These are phyloP conservation scores for Linnemannia exigua DNA, from an alignment of 192 early-diverging fungal genomes.

Conservation along the genomic window DNA sequence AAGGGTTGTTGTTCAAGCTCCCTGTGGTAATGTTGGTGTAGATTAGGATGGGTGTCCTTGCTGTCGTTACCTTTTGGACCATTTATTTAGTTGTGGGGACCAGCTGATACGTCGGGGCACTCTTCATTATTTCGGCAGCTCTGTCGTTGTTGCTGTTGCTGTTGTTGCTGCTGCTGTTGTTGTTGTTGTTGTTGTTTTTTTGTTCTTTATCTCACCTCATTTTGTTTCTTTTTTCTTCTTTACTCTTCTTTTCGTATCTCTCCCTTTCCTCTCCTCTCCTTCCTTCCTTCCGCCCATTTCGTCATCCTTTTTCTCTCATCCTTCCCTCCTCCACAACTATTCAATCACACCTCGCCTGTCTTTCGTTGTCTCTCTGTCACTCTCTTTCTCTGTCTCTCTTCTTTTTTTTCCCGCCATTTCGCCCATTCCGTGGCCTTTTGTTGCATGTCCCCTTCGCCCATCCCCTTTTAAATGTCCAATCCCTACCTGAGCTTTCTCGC, in stretches of 20 bases:
- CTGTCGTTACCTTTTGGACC: too few relatives aligned
- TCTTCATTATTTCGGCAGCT: not conserved
- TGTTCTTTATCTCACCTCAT: not conserved
- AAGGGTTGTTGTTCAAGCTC: too few relatives aligned
- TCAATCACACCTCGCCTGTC: not conserved
- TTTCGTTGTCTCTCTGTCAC: not conserved
- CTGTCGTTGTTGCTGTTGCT: not conserved
- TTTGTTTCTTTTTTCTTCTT: constrained; percentile 6
- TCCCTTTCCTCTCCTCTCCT: not conserved
- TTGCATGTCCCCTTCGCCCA: constrained; percentile 9
- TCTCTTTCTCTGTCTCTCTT: not conserved
- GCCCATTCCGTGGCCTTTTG: not conserved
- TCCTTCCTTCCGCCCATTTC: not conserved
- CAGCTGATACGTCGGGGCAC: not conserved
- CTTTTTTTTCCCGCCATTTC: constrained; percentile 11
- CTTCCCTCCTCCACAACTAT: not conserved
- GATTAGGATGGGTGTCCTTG: too few relatives aligned
- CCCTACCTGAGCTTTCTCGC: constrained; percentile 49
- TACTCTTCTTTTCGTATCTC: not conserved
- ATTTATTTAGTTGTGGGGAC: not conserved
- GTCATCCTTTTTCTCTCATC: not conserved
- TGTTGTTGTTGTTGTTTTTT: not conserved
- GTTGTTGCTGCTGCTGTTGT: not conserved
- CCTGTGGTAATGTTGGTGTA: too few relatives aligned
- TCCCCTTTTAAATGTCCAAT: constrained; percentile 54